Evolutionary conservation across 352 stramenopile species (phyloP).

Genomic region (Thalassiosira hispida): DNA sequence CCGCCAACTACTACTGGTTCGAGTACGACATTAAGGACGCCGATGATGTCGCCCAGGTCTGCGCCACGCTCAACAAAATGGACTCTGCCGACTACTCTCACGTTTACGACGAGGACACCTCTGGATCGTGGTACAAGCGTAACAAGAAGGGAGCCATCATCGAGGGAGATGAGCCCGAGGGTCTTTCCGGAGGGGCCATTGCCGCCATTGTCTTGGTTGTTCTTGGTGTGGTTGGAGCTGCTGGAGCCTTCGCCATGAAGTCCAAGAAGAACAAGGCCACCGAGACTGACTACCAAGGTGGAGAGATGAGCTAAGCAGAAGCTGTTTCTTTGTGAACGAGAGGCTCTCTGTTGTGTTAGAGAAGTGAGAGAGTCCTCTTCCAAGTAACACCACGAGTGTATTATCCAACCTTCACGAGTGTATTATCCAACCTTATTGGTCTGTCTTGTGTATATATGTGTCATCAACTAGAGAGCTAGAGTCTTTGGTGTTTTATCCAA

Average conservation of each 20-base stretch:
- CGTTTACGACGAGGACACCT: constrained; percentile 12
- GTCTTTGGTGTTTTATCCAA: too few relatives aligned
- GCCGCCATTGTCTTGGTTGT: constrained; percentile 17
- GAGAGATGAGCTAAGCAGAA: constrained; percentile 20
- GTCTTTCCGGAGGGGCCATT: constrained; percentile 18
- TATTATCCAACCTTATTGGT: too few relatives aligned
- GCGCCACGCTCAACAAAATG: constrained; percentile 22
- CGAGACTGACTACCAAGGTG: constrained; percentile 16
- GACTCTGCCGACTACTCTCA: constrained; percentile 26
- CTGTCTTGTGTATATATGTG: too few relatives aligned
- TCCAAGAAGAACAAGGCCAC: constrained; percentile 9
- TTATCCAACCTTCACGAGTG: too few relatives aligned
- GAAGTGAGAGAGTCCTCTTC: too few relatives aligned
- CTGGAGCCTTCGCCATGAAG: constrained; percentile 3
- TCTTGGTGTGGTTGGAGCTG: neutral
- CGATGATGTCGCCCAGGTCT: constrained; percentile 42
- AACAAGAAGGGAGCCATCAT: constrained; percentile 37
- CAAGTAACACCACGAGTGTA: too few relatives aligned
- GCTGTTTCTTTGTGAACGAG: too few relatives aligned
- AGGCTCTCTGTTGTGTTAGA: too few relatives aligned
- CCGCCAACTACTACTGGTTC: constrained; percentile 29
- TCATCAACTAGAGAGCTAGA: too few relatives aligned
- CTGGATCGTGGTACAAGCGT: constrained; percentile 35
- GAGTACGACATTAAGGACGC: constrained; percentile 41
- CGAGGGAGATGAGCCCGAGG: neutral